Evolutionary conservation across 768 basidiomycete species (phyloP), one percentile per base, ranked within the genome.

Genomic region (Dendrothele bispora): DNA sequence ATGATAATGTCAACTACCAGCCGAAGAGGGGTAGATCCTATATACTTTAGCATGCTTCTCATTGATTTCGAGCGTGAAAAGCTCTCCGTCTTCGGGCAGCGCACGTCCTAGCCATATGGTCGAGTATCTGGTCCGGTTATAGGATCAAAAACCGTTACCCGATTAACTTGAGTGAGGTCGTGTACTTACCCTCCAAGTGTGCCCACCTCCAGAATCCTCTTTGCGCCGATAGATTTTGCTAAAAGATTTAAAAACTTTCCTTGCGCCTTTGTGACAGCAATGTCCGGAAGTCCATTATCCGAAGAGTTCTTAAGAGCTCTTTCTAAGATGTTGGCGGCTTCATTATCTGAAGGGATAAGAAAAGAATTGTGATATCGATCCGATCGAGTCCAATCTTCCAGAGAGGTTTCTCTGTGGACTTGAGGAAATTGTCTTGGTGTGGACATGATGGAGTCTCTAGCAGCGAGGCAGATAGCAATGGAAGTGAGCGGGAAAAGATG

Each of bases 131-230:
- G n/a, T n/a, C n/a, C n/a, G n/a, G n/a, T n/a, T n/a, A n/a, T n/a
- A n/a, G n/a, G n/a, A n/a, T n/a, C n/a, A n/a, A n/a, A n/a, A n/a
- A n/a, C n/a, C n/a, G n/a, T n/a, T n/a, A n/a, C n/a, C n/a, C n/a
- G n/a, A n/a, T n/a, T n/a, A n/a, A n/a, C n/a, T n/a, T n/a, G n/a
- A n/a, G n/a, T n/a, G n/a, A n/a, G n/a, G n/a, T n/a, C n/a, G n/a
- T n/a, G 34, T 25, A 41, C 46, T 14, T 49, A 77, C 78, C 77
- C 78, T 42, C 74, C 76, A 22, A 80, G 64, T n/a, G 78, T 80
- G 7, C 78, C 80, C 38, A 82, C 72, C 50, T 79, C 78, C 20
- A 80, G 57, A n/a, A 79, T 61, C 37, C 68, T 60, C 59, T 72
- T 74, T 27, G 77, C 79, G 18, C 67, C 61, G 27, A 78, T 65